phyloP scores from a whole-genome alignment of 2,329 filamentous ascomycete species.

The Fusarium pseudograminearum region DNA sequence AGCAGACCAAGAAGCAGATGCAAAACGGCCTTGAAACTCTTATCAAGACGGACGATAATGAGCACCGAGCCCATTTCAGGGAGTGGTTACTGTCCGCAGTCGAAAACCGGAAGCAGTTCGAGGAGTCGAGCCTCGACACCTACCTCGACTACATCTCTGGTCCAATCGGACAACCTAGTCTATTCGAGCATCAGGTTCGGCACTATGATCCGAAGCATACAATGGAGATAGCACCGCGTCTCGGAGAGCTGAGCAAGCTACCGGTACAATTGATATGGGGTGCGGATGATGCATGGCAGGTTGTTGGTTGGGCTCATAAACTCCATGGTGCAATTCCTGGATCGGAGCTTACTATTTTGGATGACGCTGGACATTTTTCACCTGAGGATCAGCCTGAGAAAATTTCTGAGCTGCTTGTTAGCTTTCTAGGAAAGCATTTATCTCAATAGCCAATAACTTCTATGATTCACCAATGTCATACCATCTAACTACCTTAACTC shows the following conservation, averaged over 20 bases:
- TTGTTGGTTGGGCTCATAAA: conserved; percentile 50
- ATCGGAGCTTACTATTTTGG: conserved; percentile 45
- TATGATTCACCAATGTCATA: neutral
- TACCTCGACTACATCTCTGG: conserved; percentile 51
- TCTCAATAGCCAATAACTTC: neutral
- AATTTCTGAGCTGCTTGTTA: conserved; percentile 29
- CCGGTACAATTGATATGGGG: conserved; percentile 51
- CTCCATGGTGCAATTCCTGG: conserved; percentile 49
- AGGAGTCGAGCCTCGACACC: conserved; percentile 39
- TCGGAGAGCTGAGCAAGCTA: conserved; percentile 43
- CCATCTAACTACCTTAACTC: neutral
- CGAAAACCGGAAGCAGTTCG: conserved; percentile 29
- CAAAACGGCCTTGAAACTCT: conserved; percentile 46
- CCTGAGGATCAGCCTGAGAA: conserved; percentile 47
- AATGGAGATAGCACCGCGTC: conserved; percentile 45
- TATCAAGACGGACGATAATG: conserved; percentile 36
- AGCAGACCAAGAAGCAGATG: conserved; percentile 50
- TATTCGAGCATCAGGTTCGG: conserved; percentile 52
- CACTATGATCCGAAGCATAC: conserved; percentile 53
- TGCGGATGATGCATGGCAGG: conserved; percentile 50
- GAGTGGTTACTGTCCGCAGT: conserved; percentile 48
- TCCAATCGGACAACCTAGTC: conserved; percentile 49
- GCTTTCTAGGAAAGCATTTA: conserved; percentile 23
- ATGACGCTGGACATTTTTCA: conserved; percentile 50
- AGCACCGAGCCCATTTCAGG: conserved; percentile 46